Percentiles rank a stretch among this genome's conserved stretches.
phyloP scores from a whole-genome alignment of 352 stramenopile genomes.

The Phytophthora quininea region DNA sequence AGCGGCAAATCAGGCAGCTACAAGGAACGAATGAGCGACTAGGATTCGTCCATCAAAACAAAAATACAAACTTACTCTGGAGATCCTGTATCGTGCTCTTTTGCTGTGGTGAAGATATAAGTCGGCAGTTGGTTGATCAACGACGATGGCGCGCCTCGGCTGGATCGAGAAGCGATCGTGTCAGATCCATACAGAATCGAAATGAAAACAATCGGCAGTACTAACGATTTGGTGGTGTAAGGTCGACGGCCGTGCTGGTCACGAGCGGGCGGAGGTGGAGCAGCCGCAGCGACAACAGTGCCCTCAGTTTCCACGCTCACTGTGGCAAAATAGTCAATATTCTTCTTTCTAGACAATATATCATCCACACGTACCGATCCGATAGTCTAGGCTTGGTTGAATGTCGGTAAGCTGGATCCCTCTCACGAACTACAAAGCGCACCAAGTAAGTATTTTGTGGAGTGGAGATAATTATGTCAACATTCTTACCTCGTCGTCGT shows the following conservation, averaged over 20 bases:
- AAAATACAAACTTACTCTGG: conserved; percentile 55
- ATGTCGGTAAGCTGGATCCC: conserved; percentile 37
- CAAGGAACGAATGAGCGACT: conserved; percentile 1
- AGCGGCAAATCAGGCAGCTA: conserved; percentile 94
- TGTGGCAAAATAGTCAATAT: conserved; percentile 20
- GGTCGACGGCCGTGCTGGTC: conserved; percentile 27
- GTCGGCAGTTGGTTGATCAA: conserved; percentile 85
- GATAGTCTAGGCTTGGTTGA: conserved; percentile 42
- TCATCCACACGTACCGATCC: conserved; percentile 31
- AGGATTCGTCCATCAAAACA: background rate
- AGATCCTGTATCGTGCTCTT: conserved; percentile 46
- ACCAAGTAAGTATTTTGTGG: background rate
- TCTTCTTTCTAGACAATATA: background rate
- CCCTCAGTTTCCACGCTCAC: conserved; percentile 62
- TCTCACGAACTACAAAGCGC: conserved; percentile 33
- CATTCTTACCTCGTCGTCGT: conserved; percentile 52
- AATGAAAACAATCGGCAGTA: conserved; percentile 1
- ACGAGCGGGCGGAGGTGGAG: conserved; percentile 29
- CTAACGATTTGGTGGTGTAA: conserved; percentile 34
- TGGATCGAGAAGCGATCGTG: conserved; percentile 16
- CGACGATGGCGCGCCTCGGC: conserved; percentile 59
- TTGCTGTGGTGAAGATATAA: conserved; percentile 72
- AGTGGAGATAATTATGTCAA: background rate
- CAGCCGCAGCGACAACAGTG: conserved; percentile 14
- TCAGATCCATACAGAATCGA: conserved; percentile 8